A percentile compares a stretch with the other conserved stretches of the same genome.
Evolutionary conservation across 441 rosid genomes (phyloP).

Genomic region (Arabidopsis lyrata): DNA sequence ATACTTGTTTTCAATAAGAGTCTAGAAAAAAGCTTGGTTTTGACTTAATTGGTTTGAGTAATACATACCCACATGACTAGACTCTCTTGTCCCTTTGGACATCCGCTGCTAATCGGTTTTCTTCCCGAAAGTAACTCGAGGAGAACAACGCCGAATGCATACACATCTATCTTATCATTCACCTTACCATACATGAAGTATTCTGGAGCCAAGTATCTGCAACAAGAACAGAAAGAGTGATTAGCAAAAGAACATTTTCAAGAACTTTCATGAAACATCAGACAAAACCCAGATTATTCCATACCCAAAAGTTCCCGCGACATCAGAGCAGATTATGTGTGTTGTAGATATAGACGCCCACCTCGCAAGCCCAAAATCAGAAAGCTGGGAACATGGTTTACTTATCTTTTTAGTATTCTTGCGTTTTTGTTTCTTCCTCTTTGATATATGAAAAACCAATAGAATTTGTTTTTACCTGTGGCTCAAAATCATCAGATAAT

Average conservation of each 20-base stretch:
- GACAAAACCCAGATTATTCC: constrained; percentile 27
- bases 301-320: constrained; percentile 80
- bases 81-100: constrained; percentile 78
- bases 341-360: constrained; percentile 69
- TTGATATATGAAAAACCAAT: constrained; percentile 12
- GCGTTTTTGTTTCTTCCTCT: not conserved
- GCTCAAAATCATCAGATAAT: constrained; percentile 69
- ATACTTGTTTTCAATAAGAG: constrained; percentile 9
- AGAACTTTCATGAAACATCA: constrained; percentile 16
- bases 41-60: not conserved
- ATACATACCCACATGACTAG: constrained; percentile 82
- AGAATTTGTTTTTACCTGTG: constrained; percentile 55
- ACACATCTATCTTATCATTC: constrained; percentile 75
- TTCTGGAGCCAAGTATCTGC: constrained; percentile 82
- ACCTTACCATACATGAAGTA: constrained; percentile 82
- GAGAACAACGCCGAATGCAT: constrained; percentile 78
- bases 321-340: constrained; percentile 64
- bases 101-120: constrained; percentile 64
- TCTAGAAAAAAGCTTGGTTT: constrained; percentile 6
- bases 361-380: constrained; percentile 81
- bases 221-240: constrained; percentile 22
- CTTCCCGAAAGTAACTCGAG: constrained; percentile 79
- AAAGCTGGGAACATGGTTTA: constrained; percentile 54
- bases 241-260: constrained; percentile 24
- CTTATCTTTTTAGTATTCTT: not conserved